Percentiles rank a stretch among this genome's conserved stretches.
These are phyloP conservation scores for Isoetes taiwanensis DNA, from an alignment of 75 land plant species.

Conservation along the genomic window DNA sequence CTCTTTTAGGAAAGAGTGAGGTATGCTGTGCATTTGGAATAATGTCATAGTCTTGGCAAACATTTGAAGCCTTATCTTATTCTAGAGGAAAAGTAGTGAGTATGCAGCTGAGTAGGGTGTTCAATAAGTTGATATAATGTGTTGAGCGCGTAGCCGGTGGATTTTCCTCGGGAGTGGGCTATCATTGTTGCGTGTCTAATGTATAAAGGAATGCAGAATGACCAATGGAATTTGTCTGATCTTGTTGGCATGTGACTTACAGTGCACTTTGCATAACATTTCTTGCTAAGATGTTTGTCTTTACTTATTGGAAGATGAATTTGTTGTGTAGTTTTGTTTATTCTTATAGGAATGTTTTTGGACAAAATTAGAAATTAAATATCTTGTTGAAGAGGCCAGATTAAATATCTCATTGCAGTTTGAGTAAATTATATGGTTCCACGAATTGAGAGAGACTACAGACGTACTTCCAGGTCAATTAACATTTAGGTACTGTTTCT, in stretches of 20 bases:
- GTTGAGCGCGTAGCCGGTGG: constrained; percentile 4
- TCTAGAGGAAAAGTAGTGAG: no score
- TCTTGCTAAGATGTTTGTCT: not conserved
- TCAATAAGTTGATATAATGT: no score
- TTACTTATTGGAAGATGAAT: no score
- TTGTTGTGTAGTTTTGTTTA: not conserved
- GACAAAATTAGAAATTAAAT: not conserved
- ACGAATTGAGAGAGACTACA: not conserved
- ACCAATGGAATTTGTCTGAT: not conserved
- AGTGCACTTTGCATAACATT: not conserved
- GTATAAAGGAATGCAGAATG: not conserved
- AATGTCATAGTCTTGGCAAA: no score
- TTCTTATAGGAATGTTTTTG: constrained; percentile 4
- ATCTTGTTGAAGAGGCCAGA: constrained; percentile 2
- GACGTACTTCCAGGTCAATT: not conserved
- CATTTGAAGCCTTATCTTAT: no score
- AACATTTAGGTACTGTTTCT: constrained; percentile 5
- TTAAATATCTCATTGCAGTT: not conserved
- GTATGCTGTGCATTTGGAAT: no score
- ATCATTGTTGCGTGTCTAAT: not conserved
- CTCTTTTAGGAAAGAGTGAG: no score
- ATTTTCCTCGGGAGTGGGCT: constrained; percentile 2
- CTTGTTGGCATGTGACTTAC: not conserved
- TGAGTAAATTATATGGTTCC: not conserved
- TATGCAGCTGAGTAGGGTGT: no score